Evolutionary conservation across 176 grass and related monocot species (phyloP), one percentile per base, ranked within the genome.

Genomic region (Pontederia paniculata): DNA sequence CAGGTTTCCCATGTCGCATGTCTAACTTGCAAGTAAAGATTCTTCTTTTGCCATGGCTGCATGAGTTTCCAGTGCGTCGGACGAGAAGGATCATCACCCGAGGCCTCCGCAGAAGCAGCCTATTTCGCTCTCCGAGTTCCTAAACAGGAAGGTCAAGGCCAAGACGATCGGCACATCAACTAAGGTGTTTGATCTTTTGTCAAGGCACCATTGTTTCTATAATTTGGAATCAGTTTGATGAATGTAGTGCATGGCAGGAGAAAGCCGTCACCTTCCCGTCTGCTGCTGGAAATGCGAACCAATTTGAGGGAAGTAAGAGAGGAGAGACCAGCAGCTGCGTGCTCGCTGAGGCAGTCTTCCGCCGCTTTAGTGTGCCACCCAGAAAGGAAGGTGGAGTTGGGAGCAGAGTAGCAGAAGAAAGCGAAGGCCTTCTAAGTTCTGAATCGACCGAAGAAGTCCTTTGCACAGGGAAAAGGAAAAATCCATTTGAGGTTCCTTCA

Each of bases 381-480:
- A 6, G 28, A 37, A 37, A 62, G 60, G 47, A 61, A 16, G 79
- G 57, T 44, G 58, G 23, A 9, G 17, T 21, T 48, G 31, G 48
- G 50, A 66, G 43, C 8, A 63, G 11, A 8, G 73, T 17, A 48
- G 74, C 50, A 62, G 62, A 37, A 14, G 76, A 73, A 21, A 23
- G 23, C 10, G 19, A 21, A 21, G 67, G 21, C 19, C 65, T 67
- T 52, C 65, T 69, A 31, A 48, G 69, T 41, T 73, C 80, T 62
- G 44, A 25, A 31, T 70, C 68, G 49, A 77, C 46, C 49, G 65
- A 49, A 19, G 68, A 41, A 2, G 65, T 62, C 8, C 16, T 22
- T 59, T 4, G 63, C 60, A 50, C 74, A 16, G 28, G 56, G 69
- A 97, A 90, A 77, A 57, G 83, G 62, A 84, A 90, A 70, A 55